Evolutionary conservation across 2,329 filamentous ascomycete species (phyloP).

Genomic region (Calonectria multiphialidica): DNA sequence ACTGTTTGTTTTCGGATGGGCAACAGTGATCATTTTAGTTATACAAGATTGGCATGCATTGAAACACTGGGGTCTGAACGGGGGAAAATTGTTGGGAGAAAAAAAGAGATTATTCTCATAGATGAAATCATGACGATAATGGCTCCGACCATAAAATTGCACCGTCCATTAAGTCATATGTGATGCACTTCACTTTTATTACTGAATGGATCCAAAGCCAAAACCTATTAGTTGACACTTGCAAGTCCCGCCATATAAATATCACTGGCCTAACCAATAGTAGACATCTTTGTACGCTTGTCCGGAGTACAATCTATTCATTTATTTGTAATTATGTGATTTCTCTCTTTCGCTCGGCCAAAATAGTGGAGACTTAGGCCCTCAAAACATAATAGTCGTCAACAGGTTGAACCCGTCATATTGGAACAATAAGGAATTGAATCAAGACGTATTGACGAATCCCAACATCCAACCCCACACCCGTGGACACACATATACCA

Average conservation of each 20-base stretch:
- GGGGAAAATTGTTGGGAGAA: neutral
- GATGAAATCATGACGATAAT: neutral
- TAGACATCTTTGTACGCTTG: neutral
- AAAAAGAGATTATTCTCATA: neutral
- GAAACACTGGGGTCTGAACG: neutral
- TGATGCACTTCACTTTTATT: neutral
- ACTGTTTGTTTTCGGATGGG: neutral
- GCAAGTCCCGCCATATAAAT: neutral
- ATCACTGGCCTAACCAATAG: neutral
- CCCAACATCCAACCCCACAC: neutral
- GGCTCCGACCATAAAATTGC: neutral
- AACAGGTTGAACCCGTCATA: neutral
- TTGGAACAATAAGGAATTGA: neutral
- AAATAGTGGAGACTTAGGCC: neutral
- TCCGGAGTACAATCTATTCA: neutral
- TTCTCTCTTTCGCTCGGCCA: neutral
- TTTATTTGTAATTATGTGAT: neutral
- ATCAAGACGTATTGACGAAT: neutral
- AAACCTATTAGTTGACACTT: neutral
- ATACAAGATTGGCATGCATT: constrained; percentile 3
- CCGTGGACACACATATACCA: neutral
- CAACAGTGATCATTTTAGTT: neutral
- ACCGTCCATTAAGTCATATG: neutral
- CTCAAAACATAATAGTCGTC: neutral
- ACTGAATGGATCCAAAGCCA: neutral